phyloP scores from a whole-genome alignment of 192 early-diverging fungal genomes.

The Entomortierella parvispora region DNA sequence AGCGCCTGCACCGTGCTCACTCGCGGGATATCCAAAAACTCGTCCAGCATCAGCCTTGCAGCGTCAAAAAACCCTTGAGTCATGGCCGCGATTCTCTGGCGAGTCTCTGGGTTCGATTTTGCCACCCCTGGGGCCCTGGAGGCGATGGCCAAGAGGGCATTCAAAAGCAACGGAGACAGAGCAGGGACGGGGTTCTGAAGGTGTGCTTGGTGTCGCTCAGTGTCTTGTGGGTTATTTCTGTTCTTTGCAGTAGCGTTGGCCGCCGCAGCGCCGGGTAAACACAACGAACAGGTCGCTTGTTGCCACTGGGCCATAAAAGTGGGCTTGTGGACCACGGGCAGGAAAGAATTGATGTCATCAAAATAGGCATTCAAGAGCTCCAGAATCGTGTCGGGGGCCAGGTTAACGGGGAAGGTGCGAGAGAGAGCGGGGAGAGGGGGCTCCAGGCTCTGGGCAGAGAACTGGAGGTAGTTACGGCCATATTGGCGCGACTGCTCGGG shows the following conservation, averaged over 20 bases:
- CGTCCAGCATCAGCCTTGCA: constrained; percentile 43
- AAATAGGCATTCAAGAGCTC: constrained; percentile 31
- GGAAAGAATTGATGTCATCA: constrained; percentile 26
- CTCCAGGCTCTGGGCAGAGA: constrained; percentile 30
- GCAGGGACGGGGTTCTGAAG: constrained; percentile 31
- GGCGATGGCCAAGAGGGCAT: constrained; percentile 50
- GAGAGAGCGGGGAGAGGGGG: constrained; percentile 34
- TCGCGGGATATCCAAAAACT: constrained; percentile 55
- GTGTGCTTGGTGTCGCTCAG: constrained; percentile 31
- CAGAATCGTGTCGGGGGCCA: constrained; percentile 7
- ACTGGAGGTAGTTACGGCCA: constrained; percentile 49
- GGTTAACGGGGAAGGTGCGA: constrained; percentile 4
- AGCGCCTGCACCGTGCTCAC: constrained; percentile 57
- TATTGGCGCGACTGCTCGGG: constrained; percentile 46
- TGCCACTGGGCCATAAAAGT: constrained; percentile 51
- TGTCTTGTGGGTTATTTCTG: constrained; percentile 11
- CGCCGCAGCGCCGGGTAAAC: neutral
- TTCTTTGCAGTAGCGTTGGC: neutral
- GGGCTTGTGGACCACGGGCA: constrained; percentile 27
- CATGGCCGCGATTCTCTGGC: constrained; percentile 16
- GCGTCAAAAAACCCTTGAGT: constrained; percentile 39
- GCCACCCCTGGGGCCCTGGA: constrained; percentile 31
- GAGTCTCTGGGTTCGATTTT: constrained; percentile 11
- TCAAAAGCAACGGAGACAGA: constrained; percentile 52
- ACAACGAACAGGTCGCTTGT: constrained; percentile 23